Base-by-base conservation (phyloP, 2,329 filamentous ascomycete genomes). In the Clarireedia homoeocarpa region DNA sequence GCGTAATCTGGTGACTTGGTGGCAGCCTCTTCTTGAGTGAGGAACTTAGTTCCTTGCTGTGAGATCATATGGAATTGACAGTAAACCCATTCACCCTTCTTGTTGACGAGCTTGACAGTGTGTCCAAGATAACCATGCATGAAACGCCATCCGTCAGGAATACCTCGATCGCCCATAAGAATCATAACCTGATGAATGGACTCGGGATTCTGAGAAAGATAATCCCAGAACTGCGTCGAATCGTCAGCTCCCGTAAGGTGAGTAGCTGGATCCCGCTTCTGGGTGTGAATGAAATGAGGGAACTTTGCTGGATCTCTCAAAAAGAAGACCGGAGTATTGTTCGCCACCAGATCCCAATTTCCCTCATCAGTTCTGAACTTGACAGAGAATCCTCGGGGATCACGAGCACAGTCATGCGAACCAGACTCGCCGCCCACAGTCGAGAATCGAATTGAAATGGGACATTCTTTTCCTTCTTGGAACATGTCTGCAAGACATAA, bases 321-420 rank as follows among this genome's bases (percentile, higher is more conserved):
- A 71, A 90, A 89, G 75, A 89, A 90, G 2, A 88, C 81, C 0
- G 86, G 86, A 0, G 84, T 88, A 67, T 89, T 89, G 69, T 87
- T 87, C 59, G 80, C 82, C 6, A 89, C 85, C 69, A 84, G 76
- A 65, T 88, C 85, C 78, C 81, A 86, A 63, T 88, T 88, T n/a
- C 85, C 85, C 63, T 89, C 82, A 17, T 85, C 81, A 0, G 86
- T 89, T 39, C 84, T 78, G 71, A 90, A 86, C 72, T 89, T 90
- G 61, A 88, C 75, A 1, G 84, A 78, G 65, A 90, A 89, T 0
- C 87, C 87, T 65, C 85, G 76, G 9, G 85, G 85, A 62, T 91
- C 86, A 58, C 87, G 81, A 34, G 84, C 85, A 61, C 81, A 83
- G 65, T 90, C 86, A 56, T 85, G 77, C 4, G 83, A 88, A 6